Evolutionary conservation across 1,139 yeast species (phyloP).

Genomic region (Zygotorulaspora mrakii): DNA sequence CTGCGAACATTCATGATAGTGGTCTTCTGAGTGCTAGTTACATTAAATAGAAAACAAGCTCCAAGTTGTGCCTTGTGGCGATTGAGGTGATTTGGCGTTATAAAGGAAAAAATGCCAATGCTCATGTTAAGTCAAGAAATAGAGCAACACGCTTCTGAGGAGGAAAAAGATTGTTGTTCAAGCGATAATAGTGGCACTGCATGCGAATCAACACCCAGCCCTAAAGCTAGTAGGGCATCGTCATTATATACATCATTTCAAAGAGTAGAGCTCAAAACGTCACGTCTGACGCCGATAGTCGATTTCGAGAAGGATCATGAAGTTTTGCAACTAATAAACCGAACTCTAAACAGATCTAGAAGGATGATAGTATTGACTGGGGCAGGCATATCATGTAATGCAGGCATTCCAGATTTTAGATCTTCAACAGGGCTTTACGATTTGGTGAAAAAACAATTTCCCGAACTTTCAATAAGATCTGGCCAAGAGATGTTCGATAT

Average conservation of each 20-base stretch:
- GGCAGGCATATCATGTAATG: conserved; percentile 94
- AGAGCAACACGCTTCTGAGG: conserved; percentile 7
- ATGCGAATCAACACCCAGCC: conserved; percentile 9
- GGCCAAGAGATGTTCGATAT: conserved; percentile 92
- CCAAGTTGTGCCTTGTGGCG: too few species aligned
- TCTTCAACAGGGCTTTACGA: conserved; percentile 80
- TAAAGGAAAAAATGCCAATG: conserved; percentile 1
- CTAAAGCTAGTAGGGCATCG: conserved; percentile 9
- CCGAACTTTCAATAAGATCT: conserved; percentile 52
- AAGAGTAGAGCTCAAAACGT: conserved; percentile 17
- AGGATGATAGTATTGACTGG: conserved; percentile 71
- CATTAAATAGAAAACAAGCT: too few species aligned
- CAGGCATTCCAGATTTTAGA: conserved; percentile 94
- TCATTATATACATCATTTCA: conserved; percentile 9
- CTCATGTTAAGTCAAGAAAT: conserved; percentile 9
- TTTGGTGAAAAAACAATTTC: conserved; percentile 60
- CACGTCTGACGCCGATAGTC: conserved; percentile 16
- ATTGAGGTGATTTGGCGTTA: too few species aligned
- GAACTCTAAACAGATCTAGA: conserved; percentile 35
- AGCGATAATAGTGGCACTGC: conserved; percentile 14
- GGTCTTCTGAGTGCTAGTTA: too few species aligned
- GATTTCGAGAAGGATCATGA: conserved; percentile 17
- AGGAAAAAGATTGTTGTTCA: conserved; percentile 3
- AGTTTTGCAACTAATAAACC: conserved; percentile 25
- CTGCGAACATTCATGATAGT: background rate